Base-by-base conservation (phyloP, 2,329 filamentous ascomycete genomes). In the Pseudogymnoascus sp. region DNA sequence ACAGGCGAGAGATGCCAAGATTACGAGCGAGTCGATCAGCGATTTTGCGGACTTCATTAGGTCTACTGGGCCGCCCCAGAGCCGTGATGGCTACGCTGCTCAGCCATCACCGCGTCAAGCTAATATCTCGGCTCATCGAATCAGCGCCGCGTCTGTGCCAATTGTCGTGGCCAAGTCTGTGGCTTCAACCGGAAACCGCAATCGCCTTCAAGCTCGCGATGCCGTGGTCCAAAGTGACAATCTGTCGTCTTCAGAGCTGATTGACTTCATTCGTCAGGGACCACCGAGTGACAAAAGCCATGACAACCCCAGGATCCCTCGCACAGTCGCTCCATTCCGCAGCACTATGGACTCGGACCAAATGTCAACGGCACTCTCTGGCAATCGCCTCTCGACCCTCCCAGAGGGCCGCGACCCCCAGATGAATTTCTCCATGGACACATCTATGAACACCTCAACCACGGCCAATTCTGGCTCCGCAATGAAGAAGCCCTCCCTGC, bases 21-120 rank as follows among this genome's bases (percentile, higher is more conserved):
- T 89, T 7, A 81, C 85, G 8, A 80, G 82, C 4, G 89, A 93
- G 66, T 91, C 91, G 0, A 84, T 88, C 7, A 82, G 86, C 53
- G 93, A 96, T 70, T 91, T 97, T 76, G 90, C 91, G 21, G 89
- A 96, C 64, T 97, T 96, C 73, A 91, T 96, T 70, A 88, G 91
- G 65, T 90, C 89, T 0, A 96, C 91, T 31, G 91, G 91, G 1
- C 89, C 93, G 14, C 72, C 80, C n/a, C 77, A 77, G 38, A 79
- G 79, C 46, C 56, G 56, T 12, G 56, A 60, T 60, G 76, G 73
- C 59, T 68, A 68, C 23, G 68, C 72, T 12, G 59, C 63, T 8
- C 59, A 34, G 12, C 65, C 68, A 40, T 59, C 62, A 21, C 62
- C 66, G 14, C 71, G 72, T 12, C 69, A 74, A 18, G 37, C 64